Evolutionary conservation across 345 rosid genomes (phyloP).

Genomic region (Populus nigra): DNA sequence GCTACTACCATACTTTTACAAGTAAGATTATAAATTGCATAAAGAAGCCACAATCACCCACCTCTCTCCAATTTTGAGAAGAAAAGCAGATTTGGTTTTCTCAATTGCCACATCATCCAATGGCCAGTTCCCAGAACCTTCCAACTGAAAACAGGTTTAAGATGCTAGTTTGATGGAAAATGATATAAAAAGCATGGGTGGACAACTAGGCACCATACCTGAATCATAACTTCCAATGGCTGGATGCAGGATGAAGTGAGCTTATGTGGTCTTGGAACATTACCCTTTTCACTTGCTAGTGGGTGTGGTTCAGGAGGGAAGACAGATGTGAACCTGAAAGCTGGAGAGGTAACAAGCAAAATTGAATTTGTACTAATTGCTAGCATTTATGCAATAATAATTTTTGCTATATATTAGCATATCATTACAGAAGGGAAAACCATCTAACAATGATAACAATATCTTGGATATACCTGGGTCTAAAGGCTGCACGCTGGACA

Average conservation of each 20-base stretch:
- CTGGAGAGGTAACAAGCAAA: slow-evolving; percentile 40
- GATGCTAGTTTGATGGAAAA: background rate
- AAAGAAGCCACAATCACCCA: slow-evolving; percentile 28
- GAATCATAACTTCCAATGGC: slow-evolving; percentile 87
- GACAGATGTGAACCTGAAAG: slow-evolving; percentile 83
- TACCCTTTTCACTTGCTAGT: slow-evolving; percentile 49
- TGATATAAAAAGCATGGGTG: background rate
- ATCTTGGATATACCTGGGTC: slow-evolving; percentile 59
- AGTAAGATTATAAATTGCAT: background rate
- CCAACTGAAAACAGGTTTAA: slow-evolving; percentile 54
- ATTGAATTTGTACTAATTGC: too few relatives aligned
- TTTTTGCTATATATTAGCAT: too few relatives aligned
- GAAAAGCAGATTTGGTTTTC: slow-evolving; percentile 89
- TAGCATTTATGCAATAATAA: too few relatives aligned
- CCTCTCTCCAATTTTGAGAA: slow-evolving; percentile 89
- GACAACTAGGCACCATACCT: slow-evolving; percentile 41
- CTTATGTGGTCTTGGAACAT: slow-evolving; percentile 44
- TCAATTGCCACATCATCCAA: slow-evolving; percentile 77
- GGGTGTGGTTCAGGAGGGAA: slow-evolving; percentile 94
- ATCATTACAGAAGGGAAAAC: background rate
- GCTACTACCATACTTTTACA: background rate
- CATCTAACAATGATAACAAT: background rate
- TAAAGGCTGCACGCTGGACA: slow-evolving; percentile 80
- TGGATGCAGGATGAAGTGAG: slow-evolving; percentile 58
- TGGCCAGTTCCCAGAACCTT: slow-evolving; percentile 98